A percentile compares a stretch with the other conserved stretches of the same genome.
Conservation (phyloP, 2,329 filamentous ascomycete species). For the Neonectria faginata region DNA sequence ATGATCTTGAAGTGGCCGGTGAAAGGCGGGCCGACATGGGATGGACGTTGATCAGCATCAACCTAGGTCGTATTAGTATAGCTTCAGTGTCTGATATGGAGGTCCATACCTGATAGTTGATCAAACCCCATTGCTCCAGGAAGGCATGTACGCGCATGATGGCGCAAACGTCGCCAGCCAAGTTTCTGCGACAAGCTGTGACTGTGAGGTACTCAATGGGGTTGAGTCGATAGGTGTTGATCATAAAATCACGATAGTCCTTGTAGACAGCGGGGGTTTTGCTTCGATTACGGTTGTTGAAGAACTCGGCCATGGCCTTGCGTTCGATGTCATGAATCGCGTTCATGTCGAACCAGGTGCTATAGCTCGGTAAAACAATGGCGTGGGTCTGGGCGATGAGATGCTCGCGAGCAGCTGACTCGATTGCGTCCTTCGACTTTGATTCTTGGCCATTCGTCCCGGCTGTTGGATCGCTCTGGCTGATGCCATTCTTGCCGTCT, state of each 20-base stretch:
- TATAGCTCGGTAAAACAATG: constrained; percentile 97
- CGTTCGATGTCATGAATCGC: constrained; percentile 89
- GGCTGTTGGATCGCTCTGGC: constrained; percentile 58
- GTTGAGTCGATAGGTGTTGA: constrained; percentile 98
- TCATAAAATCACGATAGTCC: constrained; percentile 99
- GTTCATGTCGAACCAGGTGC: constrained; percentile 99
- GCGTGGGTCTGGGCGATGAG: constrained; percentile 93
- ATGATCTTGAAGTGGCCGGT: constrained; percentile 98
- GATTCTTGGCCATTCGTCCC: constrained; percentile 65
- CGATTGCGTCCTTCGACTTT: constrained; percentile 83
- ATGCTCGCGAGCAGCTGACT: constrained; percentile 90
- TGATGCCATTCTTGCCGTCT: constrained; percentile 62
- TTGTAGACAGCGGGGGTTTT: constrained; percentile 98
- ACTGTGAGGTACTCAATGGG: constrained; percentile 97
- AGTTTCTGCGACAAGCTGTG: constrained; percentile 92
- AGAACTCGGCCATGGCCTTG: constrained; percentile 96
- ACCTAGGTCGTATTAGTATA: constrained; percentile 70
- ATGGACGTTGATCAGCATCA: constrained; percentile 93
- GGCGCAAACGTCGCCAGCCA: constrained; percentile 97
- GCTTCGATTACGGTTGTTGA: constrained; percentile 97
- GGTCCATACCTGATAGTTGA: constrained; percentile 89
- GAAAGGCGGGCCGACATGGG: constrained; percentile 94
- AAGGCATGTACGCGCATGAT: constrained; percentile 99
- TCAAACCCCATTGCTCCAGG: constrained; percentile 97
- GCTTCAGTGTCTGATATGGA: background rate